Evolutionary conservation across 768 basidiomycete genomes (phyloP).

Genomic region (Lactarius hatsudake): DNA sequence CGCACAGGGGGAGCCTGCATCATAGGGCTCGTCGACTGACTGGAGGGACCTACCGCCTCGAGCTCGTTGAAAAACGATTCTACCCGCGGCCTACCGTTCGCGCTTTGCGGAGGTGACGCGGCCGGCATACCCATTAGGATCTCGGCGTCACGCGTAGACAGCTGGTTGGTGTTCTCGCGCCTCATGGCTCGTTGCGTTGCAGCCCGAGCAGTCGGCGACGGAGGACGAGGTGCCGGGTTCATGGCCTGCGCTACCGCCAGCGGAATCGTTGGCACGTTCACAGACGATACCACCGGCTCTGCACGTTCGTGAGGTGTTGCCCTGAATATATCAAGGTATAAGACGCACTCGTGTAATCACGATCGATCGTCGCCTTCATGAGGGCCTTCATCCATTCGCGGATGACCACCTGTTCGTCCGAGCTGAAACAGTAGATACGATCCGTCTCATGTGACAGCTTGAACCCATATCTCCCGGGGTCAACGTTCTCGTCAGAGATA

Average conservation of each 20-base stretch:
- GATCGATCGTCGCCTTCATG: constrained; percentile 96
- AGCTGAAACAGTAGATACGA: constrained; percentile 88
- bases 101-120: constrained; percentile 34
- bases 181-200: constrained; percentile 86
- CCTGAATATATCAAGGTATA: not conserved
- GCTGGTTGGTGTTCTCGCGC: constrained; percentile 78
- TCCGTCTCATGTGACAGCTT: constrained; percentile 86
- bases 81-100: constrained; percentile 36
- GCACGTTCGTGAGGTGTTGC: constrained; percentile 1
- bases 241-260: constrained; percentile 93
- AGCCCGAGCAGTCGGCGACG: constrained; percentile 82
- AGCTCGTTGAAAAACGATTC: constrained; percentile 52
- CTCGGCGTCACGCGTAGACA: constrained; percentile 76
- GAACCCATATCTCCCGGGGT: constrained; percentile 94
- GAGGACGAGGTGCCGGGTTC: constrained; percentile 93
- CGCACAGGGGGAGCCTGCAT: constrained; percentile 50
- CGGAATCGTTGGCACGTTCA: constrained; percentile 95
- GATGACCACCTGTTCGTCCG: constrained; percentile 77
- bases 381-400: constrained; percentile 99
- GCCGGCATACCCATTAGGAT: constrained; percentile 64
- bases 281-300: constrained; percentile 95
- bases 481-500: constrained; percentile 85
- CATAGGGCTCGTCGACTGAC: constrained; percentile 27
- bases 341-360: constrained; percentile 84
- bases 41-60: constrained; percentile 13